Percentiles rank a stretch among this genome's conserved stretches.
phyloP scores from a whole-genome alignment of 139 green algal species.

The Picochlorum sp. region DNA sequence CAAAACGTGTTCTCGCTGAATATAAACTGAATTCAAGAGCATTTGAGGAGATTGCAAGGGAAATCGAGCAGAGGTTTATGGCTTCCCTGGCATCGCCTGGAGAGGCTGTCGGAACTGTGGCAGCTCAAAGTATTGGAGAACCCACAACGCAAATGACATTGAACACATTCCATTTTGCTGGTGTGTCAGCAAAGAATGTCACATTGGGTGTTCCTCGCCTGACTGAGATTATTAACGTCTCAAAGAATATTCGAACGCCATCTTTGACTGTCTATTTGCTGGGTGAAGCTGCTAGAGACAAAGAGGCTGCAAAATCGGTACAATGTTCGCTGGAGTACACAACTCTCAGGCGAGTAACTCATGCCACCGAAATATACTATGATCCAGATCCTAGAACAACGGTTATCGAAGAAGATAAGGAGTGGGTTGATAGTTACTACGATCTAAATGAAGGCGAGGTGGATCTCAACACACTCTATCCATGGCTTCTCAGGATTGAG shows the following conservation, averaged over 20 bases:
- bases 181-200: slow-evolving; percentile 87
- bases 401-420: slow-evolving; percentile 81
- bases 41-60: slow-evolving; percentile 88
- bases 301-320: slow-evolving; percentile 79
- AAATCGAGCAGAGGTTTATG: slow-evolving; percentile 64
- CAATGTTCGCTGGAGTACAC: slow-evolving; percentile 96
- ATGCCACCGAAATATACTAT: slow-evolving; percentile 77
- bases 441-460: slow-evolving; percentile 79
- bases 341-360: slow-evolving; percentile 67
- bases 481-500: slow-evolving; percentile 96
- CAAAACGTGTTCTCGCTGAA: slow-evolving; percentile 81
- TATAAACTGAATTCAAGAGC: slow-evolving; percentile 69
- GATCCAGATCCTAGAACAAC: slow-evolving; percentile 72
- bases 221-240: slow-evolving; percentile 92
- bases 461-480: slow-evolving; percentile 58
- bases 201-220: slow-evolving; percentile 88
- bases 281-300: slow-evolving; percentile 41
- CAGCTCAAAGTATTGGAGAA: slow-evolving; percentile 89
- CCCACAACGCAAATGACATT: slow-evolving; percentile 71
- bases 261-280: slow-evolving; percentile 82
- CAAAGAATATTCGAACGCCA: slow-evolving; percentile 99
- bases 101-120: slow-evolving; percentile 91
- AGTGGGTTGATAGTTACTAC: slow-evolving; percentile 80
- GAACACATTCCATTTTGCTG: slow-evolving; percentile 12
- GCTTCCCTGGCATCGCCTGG: slow-evolving; percentile 60